These are phyloP conservation scores for Pyropia yezoensis DNA, from an alignment of 23 red algal species.

Conservation along the genomic window DNA sequence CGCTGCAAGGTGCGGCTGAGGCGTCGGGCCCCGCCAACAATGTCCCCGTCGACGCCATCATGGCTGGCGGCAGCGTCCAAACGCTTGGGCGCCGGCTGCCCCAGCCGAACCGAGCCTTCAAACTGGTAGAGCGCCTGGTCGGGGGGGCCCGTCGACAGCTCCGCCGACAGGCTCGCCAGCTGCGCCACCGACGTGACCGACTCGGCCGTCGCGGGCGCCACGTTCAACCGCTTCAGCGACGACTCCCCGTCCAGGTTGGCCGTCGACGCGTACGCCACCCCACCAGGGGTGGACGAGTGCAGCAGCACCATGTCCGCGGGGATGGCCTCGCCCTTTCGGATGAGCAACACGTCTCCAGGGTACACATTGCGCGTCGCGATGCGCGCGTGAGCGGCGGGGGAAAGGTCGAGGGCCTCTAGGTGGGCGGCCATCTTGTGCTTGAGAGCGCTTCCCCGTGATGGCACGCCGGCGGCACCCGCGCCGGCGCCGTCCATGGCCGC, in stretches of 20 bases:
- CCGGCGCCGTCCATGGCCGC: no score
- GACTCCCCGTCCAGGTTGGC: slow-evolving; percentile 30
- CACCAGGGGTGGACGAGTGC: slow-evolving; percentile 1
- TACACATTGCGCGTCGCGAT: no score
- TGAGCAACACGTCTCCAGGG: slow-evolving; percentile 7
- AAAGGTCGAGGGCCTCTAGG: neutral
- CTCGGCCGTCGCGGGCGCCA: slow-evolving; percentile 1
- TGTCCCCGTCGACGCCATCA: neutral
- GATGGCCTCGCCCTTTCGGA: slow-evolving; percentile 13
- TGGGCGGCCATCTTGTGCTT: neutral
- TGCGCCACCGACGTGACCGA: neutral
- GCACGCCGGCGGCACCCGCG: no score
- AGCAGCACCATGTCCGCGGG: slow-evolving; percentile 12
- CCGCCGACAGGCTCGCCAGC: slow-evolving; percentile 3
- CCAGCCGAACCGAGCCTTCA: neutral
- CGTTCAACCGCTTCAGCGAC: slow-evolving; percentile 6
- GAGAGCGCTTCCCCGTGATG: neutral
- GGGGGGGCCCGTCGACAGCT: slow-evolving; percentile 15
- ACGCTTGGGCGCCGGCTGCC: no score
- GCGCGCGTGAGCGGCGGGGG: no score
- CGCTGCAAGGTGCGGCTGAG: no score
- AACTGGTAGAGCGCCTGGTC: slow-evolving; percentile 2
- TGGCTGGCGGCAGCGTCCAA: neutral
- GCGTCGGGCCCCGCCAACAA: no score
- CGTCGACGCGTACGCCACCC: slow-evolving; percentile 12